Evolutionary conservation across 345 rosid genomes (phyloP).

Genomic region (Aquilaria yunnanensis): DNA sequence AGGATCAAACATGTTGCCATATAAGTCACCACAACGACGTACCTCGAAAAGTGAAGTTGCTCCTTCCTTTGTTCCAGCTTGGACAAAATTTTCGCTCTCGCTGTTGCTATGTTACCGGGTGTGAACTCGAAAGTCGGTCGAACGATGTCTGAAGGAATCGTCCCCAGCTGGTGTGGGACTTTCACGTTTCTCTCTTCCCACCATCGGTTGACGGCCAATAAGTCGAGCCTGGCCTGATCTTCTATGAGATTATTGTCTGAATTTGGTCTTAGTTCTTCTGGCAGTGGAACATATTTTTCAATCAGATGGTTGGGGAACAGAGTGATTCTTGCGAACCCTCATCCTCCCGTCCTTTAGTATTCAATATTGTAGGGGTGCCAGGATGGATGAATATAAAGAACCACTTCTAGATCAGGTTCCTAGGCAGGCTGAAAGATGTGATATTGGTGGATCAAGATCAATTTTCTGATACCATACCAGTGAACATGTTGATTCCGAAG

Average conservation of each 20-base stretch:
- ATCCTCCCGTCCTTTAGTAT: no score
- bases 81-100: conserved; percentile 16
- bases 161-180: conserved; percentile 2
- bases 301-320: conserved; percentile 21
- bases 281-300: conserved; percentile 7
- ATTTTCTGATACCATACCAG: no score
- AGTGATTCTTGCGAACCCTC: conserved; percentile 8
- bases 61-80: not conserved
- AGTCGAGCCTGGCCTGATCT: conserved; percentile 21
- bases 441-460: no score
- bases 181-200: conserved; percentile 4
- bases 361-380: no score
- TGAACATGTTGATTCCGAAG: no score
- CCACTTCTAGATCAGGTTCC: no score
- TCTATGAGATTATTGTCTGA: conserved; percentile 15
- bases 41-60: not conserved
- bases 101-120: conserved; percentile 16
- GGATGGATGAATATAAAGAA: no score
- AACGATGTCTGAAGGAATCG: not conserved
- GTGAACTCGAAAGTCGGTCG: conserved; percentile 29
- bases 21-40: no score
- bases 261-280: conserved; percentile 19
- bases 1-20: no score
- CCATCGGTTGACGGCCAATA: conserved; percentile 22
- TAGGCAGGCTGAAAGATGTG: no score